Base-by-base conservation (phyloP, 2,329 filamentous ascomycete species). In the Penicillium sp. region DNA sequence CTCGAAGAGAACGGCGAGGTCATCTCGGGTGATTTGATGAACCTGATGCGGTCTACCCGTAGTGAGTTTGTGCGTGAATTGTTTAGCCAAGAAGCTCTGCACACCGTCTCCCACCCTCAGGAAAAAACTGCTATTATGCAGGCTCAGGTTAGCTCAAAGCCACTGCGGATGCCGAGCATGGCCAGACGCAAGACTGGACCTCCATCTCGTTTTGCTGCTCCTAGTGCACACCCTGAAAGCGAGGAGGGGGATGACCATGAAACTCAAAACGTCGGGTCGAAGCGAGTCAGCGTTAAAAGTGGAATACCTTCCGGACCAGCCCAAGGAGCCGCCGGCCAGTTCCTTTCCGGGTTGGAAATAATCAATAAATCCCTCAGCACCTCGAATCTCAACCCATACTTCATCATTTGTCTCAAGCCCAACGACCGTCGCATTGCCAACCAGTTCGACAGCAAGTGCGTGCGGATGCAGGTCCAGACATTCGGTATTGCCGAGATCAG, bases 401-500 rank as follows among this genome's bases (percentile, higher is more conserved):
- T 96, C 61, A 82, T 99, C 37, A 96, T 99, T 72, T 99, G 93
- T 64, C 74, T 99, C 56, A 99, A 99, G 72, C 92, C 93, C 18
- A 99, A 99, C 61, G 93, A 99, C 67, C 82, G 93, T 45, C 84
- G 93, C 41, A 99, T 99, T 58, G 92, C 93, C 54, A 99, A 99
- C 60, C 93, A 99, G 65, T 99, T 97, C 62, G 93, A 99, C 70
- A 96, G 90, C 80, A 97, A 97, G 71, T 99, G 93, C 67, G 93
- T 99, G 18, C 85, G 93, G 3, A 88, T 88, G 10, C 93, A 99
- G 67, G 81, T 99, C 1, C 92, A 97, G 66, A 95, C 90, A 0
- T 89, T 97, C 59, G 93, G 93, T 28, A 95, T 99, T 63, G 91
- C 91, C 1, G 93, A 99, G 67, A 96, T 99, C 69, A 95, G 91